Conservation (phyloP, 2,329 filamentous ascomycete genomes). For the Epichloe amarillans region DNA sequence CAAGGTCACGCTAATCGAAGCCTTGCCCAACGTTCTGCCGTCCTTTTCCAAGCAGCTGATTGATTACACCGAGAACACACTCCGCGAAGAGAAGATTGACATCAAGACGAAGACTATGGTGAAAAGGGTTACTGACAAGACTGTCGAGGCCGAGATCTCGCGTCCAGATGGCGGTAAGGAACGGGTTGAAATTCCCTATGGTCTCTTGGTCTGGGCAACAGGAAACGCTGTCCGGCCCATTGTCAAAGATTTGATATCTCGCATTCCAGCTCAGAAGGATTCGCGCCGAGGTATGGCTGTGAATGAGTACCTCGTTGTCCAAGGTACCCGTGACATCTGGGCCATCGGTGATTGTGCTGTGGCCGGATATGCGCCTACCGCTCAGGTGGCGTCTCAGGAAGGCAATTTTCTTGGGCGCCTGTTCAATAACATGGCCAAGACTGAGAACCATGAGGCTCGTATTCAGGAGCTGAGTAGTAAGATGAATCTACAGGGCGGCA, state of each 20-base stretch:
- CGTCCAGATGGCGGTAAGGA: constrained; percentile 76
- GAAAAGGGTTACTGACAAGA: constrained; percentile 87
- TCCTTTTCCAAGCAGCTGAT: constrained; percentile 99
- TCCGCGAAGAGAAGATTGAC: constrained; percentile 96
- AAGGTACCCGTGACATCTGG: constrained; percentile 95
- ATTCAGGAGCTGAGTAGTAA: constrained; percentile 54
- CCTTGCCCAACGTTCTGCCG: constrained; percentile 87
- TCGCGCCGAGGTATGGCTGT: constrained; percentile 89
- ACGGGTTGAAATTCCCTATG: constrained; percentile 74
- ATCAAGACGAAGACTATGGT: constrained; percentile 99
- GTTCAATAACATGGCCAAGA: constrained; percentile 99
- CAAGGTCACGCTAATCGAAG: constrained; percentile 94
- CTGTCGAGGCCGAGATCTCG: constrained; percentile 78
- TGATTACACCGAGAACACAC: constrained; percentile 97
- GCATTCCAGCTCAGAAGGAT: constrained; percentile 89
- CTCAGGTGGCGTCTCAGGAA: constrained; percentile 92
- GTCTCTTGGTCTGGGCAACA: constrained; percentile 94
- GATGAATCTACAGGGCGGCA: constrained; percentile 47
- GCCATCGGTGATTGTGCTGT: constrained; percentile 95
- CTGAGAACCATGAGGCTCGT: constrained; percentile 64
- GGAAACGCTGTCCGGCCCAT: constrained; percentile 87
- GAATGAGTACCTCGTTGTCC: constrained; percentile 97
- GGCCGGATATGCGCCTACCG: constrained; percentile 93
- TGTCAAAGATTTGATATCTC: constrained; percentile 79
- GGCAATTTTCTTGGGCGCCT: constrained; percentile 87